Evolutionary conservation across 129 eudicot genomes (phyloP).

Genomic region (Flaveria trinervia): DNA sequence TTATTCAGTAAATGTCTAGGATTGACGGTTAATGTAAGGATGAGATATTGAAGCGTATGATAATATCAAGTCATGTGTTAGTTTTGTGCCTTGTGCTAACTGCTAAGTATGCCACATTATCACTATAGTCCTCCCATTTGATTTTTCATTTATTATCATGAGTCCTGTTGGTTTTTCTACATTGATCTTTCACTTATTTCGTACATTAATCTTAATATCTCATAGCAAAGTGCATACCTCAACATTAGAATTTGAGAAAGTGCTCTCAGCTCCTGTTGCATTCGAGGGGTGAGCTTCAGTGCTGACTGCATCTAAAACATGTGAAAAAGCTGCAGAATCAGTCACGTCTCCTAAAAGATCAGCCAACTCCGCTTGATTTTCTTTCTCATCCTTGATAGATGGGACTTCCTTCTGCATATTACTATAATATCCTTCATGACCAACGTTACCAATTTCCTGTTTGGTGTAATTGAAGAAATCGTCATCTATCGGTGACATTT

Average conservation of each 20-base stretch:
- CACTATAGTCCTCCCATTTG: background rate
- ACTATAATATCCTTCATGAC: conserved; percentile 21
- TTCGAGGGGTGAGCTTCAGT: conserved; percentile 33
- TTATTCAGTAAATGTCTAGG: conserved; percentile 6
- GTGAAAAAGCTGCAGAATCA: conserved; percentile 28
- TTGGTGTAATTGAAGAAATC: conserved; percentile 42
- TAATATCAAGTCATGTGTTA: background rate
- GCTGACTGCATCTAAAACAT: conserved; percentile 32
- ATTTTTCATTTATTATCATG: conserved; percentile 24
- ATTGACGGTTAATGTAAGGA: conserved; percentile 10
- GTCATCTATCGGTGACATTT: conserved; percentile 50
- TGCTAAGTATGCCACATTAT: background rate
- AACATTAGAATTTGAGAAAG: conserved; percentile 33
- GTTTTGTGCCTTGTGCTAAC: background rate
- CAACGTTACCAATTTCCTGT: conserved; percentile 25
- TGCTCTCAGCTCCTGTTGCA: conserved; percentile 42
- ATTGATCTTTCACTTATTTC: conserved; percentile 3
- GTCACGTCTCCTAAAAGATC: conserved; percentile 31
- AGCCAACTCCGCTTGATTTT: conserved; percentile 43
- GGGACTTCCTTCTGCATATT: conserved; percentile 35
- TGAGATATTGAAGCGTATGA: conserved; percentile 3
- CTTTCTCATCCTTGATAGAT: conserved; percentile 24
- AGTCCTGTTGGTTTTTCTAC: conserved; percentile 13
- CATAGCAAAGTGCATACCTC: conserved; percentile 46
- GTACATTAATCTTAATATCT: conserved; percentile 12